Base-by-base conservation (phyloP, 2,329 filamentous ascomycete genomes). In the Pyrenophora tritici-repentis region DNA sequence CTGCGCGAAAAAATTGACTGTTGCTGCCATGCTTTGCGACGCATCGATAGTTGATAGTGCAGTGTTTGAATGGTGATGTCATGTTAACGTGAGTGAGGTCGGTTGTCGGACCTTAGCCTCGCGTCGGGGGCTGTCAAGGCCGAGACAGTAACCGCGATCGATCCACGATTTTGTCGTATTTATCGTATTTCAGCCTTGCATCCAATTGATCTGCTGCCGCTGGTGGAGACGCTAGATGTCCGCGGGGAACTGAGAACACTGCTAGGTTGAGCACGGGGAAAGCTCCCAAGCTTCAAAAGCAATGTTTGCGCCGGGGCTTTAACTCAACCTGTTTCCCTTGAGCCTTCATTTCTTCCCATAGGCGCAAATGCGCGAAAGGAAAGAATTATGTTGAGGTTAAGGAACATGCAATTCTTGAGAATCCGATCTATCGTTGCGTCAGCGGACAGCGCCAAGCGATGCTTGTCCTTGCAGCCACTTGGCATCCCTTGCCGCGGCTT, bases 1-100 rank as follows among this genome's bases (percentile, higher is more conserved):
- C 32, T 39, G 42, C 46, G 47, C 53, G 42, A 42, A 42, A 34
- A 47, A 34, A 42, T 24, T 41, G 33, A 35, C 47, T 46, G 32
- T 34, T 33, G 37, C 36, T 17, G 14, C 47, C 60, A 58, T 57
- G 46, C 51, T 20, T 29, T 52, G 50, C 39, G 41, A 51, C 53
- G 47, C 50, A 40, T 58, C 24, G 31, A 17, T 40, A 36, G 35
- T 47, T 33, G 34, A 17, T 40, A 39, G 37, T 49, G 32, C 39
- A 17, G 18, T 36, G 42, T 34, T 18, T 36, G 52, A 65, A 46
- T 65, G 56, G 50, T 65, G 60, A 63, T 59, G 62, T 65, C 56
- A 62, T 56, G 31, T 32, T 32, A 38, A 47, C 31, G 51, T 47
- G 14, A 26, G 36, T n/a, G n/a, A n/a, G n/a, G n/a, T 40, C 29